Evolutionary conservation across 805 yeast genomes (phyloP), one percentile per base, ranked within the genome.

Genomic region (Brettanomyces sp.): DNA sequence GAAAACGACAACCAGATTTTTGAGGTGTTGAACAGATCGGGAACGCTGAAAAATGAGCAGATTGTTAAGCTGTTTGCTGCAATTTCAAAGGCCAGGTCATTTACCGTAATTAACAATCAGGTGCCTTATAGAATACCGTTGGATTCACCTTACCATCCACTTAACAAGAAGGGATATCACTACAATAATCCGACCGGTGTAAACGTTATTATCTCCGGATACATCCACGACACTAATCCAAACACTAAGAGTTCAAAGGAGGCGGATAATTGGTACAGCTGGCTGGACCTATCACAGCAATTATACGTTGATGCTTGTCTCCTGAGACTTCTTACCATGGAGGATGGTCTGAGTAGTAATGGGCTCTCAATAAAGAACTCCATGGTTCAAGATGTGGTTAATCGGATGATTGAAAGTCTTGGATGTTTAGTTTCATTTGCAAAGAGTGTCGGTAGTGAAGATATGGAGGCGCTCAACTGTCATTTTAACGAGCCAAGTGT

Each of bases 221-320:
- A 52, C 37, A 56, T 57, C 24, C 60, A 58, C 34, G 53, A 52
- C 37, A 57, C 59, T 1, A 54, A 56, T 35, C 54, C 57, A 9
- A 51, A 49, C 38, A 54, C 60, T 3, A 45, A 56, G 4, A 49
- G 48, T 4, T 18, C 46, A 2, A 50, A 56, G 42, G 61, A 61
- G 40, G 47, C 47, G 13, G 59, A 56, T 4, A 54, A 62, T 33
- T 64, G 65, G 62, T 63, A 58, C 45, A 60, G 66, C 35, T 65
- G 68, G 68, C 51, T 56, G 42, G 69, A 65, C 50, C 46, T 66
- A 38, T 59, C 66, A 12, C 69, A 66, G 34, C 69, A 65, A 40
- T 25, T 63, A 39, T 73, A 71, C 51, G 62, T 64, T 51, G 57
- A 65, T 65, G 57, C 72, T 58, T 41, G 62, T 55, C 40, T 61